phyloP scores from a whole-genome alignment of 495 filamentous ascomycete genomes.

The Penicillium samsonianum region DNA sequence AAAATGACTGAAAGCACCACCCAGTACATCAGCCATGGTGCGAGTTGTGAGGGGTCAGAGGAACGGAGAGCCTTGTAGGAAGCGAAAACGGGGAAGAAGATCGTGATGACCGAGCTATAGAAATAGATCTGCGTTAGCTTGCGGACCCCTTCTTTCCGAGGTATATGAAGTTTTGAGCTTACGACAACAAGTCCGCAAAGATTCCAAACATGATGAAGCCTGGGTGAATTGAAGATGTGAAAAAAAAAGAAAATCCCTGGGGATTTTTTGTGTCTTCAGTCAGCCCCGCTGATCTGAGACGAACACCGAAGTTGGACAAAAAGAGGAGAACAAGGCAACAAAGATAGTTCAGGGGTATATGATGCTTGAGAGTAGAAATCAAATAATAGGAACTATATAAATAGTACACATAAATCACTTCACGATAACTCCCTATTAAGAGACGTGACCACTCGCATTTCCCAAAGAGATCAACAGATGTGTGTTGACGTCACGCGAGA shows the following conservation, averaged over 20 bases:
- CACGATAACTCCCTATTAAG: conserved; percentile 8
- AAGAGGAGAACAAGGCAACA: conserved; percentile 5
- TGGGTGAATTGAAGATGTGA: not conserved
- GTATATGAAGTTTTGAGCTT: conserved; percentile 37
- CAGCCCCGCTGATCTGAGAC: conserved; percentile 10
- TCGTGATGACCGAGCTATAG: conserved; percentile 74
- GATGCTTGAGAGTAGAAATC: not conserved
- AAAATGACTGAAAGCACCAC: conserved; percentile 81
- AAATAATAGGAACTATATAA: not conserved
- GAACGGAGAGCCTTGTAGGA: conserved; percentile 98
- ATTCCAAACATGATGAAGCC: conserved; percentile 71
- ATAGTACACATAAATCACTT: not conserved
- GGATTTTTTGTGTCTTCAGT: conserved; percentile 7
- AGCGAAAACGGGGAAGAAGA: conserved; percentile 94
- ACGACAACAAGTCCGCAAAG: conserved; percentile 78
- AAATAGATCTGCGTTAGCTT: conserved; percentile 21
- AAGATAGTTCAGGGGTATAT: conserved; percentile 8
- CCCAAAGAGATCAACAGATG: conserved; percentile 16
- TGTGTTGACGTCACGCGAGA: conserved; percentile 33
- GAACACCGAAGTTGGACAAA: not conserved
- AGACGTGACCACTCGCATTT: conserved; percentile 9
- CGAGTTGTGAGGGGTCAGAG: conserved; percentile 83
- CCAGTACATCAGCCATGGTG: conserved; percentile 99
- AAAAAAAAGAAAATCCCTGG: not conserved
- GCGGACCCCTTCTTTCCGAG: not conserved